These are phyloP conservation scores for Cercospora beticola DNA, from an alignment of 2,329 filamentous ascomycete genomes.

Conservation along the genomic window DNA sequence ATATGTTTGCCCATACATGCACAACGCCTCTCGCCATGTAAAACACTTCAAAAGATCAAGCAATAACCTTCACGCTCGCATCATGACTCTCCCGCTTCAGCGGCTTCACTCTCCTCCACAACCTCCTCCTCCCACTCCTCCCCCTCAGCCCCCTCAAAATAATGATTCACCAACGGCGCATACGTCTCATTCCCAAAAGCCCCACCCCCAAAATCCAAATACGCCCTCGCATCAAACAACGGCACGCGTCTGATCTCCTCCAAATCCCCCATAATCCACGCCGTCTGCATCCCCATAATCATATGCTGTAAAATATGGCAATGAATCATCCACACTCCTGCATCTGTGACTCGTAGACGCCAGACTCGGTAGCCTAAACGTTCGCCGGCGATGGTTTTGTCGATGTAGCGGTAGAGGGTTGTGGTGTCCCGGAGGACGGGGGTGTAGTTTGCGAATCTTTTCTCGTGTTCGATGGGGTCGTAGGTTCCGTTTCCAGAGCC, in stretches of 20 bases:
- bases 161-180: conserved; percentile 27
- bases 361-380: conserved; percentile 61
- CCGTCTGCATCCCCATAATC: conserved; percentile 56
- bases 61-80: not conserved
- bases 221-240: conserved; percentile 41
- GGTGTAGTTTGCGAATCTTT: conserved; percentile 40
- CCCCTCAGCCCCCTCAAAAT: conserved; percentile 20
- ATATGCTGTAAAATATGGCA: conserved; percentile 61
- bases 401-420: conserved; percentile 56
- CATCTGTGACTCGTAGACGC: conserved; percentile 54
- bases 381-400: conserved; percentile 42
- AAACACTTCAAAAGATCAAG: too few species aligned
- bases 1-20: too few species aligned
- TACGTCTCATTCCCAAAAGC: conserved; percentile 43
- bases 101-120: not conserved
- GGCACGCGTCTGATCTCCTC: conserved; percentile 41
- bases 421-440: conserved; percentile 52
- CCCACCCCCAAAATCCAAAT: conserved; percentile 47
- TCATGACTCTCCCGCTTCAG: not conserved
- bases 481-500: conserved; percentile 57
- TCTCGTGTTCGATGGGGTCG: conserved; percentile 52
- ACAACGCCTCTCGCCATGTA: not conserved
- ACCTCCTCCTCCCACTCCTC: not conserved
- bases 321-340: conserved; percentile 62
- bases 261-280: conserved; percentile 49